phyloP scores from a whole-genome alignment of 2,329 filamentous ascomycete genomes.

The Mycogone perniciosa region DNA sequence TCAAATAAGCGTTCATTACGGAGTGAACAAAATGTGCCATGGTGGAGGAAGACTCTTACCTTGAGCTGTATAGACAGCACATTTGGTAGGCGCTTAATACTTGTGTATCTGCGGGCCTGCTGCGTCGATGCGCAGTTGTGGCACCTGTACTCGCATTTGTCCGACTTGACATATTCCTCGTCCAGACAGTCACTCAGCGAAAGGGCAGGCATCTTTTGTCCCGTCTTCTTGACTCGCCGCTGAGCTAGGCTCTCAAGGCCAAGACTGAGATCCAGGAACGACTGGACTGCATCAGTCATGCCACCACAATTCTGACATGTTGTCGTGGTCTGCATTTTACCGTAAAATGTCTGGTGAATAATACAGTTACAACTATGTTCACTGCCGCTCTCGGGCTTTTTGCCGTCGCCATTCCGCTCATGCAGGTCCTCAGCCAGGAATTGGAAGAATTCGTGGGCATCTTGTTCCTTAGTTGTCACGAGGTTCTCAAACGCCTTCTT shows the following conservation, averaged over 20 bases:
- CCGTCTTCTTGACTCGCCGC: constrained; percentile 51
- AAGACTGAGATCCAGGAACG: constrained; percentile 83
- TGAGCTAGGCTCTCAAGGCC: constrained; percentile 73
- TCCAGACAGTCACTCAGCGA: constrained; percentile 70
- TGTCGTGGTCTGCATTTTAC: constrained; percentile 82
- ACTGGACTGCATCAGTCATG: constrained; percentile 75
- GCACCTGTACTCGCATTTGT: constrained; percentile 87
- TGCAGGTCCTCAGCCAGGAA: constrained; percentile 91
- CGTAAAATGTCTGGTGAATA: constrained; percentile 90
- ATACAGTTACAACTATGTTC: constrained; percentile 76
- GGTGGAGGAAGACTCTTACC: constrained; percentile 39
- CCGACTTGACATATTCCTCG: constrained; percentile 77
- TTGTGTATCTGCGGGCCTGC: constrained; percentile 76
- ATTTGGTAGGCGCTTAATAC: constrained; percentile 77
- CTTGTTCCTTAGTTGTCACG: constrained; percentile 90
- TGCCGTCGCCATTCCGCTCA: constrained; percentile 67
- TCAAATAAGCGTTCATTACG: constrained; percentile 7
- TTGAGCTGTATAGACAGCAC: constrained; percentile 91
- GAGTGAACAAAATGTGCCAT: neutral
- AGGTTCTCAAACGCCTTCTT: constrained; percentile 65
- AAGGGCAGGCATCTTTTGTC: constrained; percentile 35
- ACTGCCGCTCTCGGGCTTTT: constrained; percentile 51
- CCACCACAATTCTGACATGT: constrained; percentile 85
- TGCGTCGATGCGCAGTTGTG: constrained; percentile 70
- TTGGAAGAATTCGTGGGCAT: constrained; percentile 95